Evolutionary conservation across 805 yeast species (phyloP).

Genomic region (Pichia membranifaciens): DNA sequence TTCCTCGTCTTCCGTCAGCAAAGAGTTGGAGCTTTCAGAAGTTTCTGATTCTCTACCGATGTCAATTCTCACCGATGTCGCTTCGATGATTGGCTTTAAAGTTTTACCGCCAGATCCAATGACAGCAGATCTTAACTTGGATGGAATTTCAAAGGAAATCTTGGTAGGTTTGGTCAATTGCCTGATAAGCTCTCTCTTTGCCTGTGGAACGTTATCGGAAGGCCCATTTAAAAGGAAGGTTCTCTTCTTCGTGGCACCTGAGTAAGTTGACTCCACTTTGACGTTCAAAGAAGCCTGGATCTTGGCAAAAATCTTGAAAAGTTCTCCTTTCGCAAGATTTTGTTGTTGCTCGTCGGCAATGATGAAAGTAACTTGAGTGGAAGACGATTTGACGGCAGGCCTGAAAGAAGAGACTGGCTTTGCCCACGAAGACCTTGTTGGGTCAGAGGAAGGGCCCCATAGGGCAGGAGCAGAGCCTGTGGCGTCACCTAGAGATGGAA

Average conservation of each 20-base stretch:
- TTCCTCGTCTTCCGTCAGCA: constrained; percentile 42
- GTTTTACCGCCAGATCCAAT: constrained; percentile 85
- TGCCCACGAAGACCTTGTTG: constrained; percentile 18
- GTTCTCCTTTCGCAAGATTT: constrained; percentile 57
- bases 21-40: constrained; percentile 15
- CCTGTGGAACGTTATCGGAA: constrained; percentile 56
- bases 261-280: constrained; percentile 75
- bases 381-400: constrained; percentile 48
- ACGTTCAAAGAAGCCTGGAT: constrained; percentile 58
- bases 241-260: constrained; percentile 68
- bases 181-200: constrained; percentile 69
- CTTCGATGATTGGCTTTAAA: constrained; percentile 70
- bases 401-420: constrained; percentile 24
- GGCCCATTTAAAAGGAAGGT: constrained; percentile 79
- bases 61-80: constrained; percentile 64
- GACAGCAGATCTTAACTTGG: constrained; percentile 66
- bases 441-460: constrained; percentile 37
- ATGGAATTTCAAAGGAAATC: constrained; percentile 61
- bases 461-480: constrained; percentile 32
- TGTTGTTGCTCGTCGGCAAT: constrained; percentile 65
- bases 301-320: constrained; percentile 57
- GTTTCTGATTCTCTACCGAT: constrained; percentile 39
- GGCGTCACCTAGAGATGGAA: constrained; percentile 57
- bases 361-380: constrained; percentile 74
- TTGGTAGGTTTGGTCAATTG: constrained; percentile 71